These are phyloP conservation scores for Claviceps spartinae DNA, from an alignment of 2,329 filamentous ascomycete genomes.

Conservation along the genomic window DNA sequence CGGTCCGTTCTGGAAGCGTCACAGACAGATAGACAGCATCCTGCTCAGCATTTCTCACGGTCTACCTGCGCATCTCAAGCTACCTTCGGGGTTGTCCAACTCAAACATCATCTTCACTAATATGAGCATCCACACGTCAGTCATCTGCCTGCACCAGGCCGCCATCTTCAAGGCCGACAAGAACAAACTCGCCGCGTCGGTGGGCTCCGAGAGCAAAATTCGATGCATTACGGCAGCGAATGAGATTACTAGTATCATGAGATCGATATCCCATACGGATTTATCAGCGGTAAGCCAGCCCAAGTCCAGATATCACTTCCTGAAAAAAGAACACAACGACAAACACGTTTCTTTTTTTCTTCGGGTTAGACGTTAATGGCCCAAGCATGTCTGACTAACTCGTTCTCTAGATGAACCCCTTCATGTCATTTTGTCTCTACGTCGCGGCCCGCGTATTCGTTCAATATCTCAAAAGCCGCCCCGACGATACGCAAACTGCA, in stretches of 20 bases:
- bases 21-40: constrained; percentile 78
- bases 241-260: constrained; percentile 90
- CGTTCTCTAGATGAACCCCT: constrained; percentile 68
- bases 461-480: constrained; percentile 89
- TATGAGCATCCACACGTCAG: constrained; percentile 93
- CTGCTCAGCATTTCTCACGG: constrained; percentile 75
- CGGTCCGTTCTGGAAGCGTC: constrained; percentile 90
- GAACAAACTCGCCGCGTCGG: constrained; percentile 60
- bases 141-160: constrained; percentile 94
- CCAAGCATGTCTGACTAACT: too few species aligned
- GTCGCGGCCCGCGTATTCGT: constrained; percentile 93
- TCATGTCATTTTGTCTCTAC: constrained; percentile 89
- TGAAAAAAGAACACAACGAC: background rate
- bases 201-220: constrained; percentile 81
- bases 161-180: constrained; percentile 96
- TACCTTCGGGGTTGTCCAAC: constrained; percentile 62
- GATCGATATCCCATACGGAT: constrained; percentile 84
- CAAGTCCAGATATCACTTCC: too few species aligned
- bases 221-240: constrained; percentile 87
- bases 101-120: constrained; percentile 87
- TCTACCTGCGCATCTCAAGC: constrained; percentile 65
- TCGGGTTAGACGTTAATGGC: too few species aligned
- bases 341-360: background rate
- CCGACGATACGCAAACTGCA: constrained; percentile 63
- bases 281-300: constrained; percentile 50